Conservation (phyloP, 2,329 filamentous ascomycete genomes). For the Colletotrichum tanaceti region DNA sequence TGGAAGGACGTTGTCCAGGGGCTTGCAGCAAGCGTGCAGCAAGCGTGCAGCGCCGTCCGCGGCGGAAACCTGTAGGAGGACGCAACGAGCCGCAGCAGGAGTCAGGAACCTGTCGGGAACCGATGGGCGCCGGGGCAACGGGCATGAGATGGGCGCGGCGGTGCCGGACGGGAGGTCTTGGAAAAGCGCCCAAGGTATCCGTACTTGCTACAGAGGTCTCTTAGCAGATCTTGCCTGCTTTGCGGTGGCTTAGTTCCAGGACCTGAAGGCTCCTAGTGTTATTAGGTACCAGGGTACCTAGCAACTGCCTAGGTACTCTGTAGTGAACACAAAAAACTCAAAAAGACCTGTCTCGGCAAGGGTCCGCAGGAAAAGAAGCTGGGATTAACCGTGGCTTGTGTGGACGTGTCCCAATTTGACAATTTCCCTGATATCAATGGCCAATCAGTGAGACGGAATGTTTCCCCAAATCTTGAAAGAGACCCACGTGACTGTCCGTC, state of each 20-base stretch:
- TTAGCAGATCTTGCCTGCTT: conserved; percentile 15
- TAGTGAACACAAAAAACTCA: too few species aligned
- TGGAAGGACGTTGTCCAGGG: conserved; percentile 36
- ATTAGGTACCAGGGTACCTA: too few species aligned
- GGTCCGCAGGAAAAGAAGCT: conserved; percentile 42
- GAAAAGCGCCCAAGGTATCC: conserved; percentile 21
- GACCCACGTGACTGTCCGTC: conserved; percentile 50
- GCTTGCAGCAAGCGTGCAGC: conserved; percentile 41
- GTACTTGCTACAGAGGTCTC: conserved; percentile 1
- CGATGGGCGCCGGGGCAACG: conserved; percentile 38
- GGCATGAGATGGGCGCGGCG: conserved; percentile 29
- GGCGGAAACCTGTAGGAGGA: conserved; percentile 26
- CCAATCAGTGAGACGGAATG: conserved; percentile 41
- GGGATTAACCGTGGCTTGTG: conserved; percentile 39
- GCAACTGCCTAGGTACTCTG: too few species aligned
- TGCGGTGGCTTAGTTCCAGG: conserved; percentile 3
- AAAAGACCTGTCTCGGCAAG: conserved; percentile 19
- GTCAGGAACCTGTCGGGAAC: conserved; percentile 27
- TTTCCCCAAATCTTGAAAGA: conserved; percentile 29
- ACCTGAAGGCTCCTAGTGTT: neutral
- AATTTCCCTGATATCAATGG: conserved; percentile 47
- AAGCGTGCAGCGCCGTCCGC: conserved; percentile 30
- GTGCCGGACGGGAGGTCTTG: conserved; percentile 33
- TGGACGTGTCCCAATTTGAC: conserved; percentile 39
- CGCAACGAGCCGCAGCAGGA: conserved; percentile 30